Evolutionary conservation across 1,139 yeast genomes (phyloP), one percentile per base, ranked within the genome.

Genomic region (Candida labiduridarum): DNA sequence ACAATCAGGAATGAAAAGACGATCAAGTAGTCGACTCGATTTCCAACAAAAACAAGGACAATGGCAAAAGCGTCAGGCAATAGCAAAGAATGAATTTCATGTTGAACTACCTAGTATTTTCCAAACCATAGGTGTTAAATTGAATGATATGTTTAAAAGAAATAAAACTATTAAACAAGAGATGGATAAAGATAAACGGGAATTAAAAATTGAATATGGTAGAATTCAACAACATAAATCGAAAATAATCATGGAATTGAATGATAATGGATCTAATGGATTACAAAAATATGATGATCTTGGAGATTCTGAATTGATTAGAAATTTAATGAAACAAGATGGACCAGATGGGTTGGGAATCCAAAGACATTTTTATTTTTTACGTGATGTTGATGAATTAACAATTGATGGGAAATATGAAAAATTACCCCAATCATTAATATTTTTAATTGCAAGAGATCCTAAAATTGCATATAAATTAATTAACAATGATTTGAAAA

Each of bases 101-200:
- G 45, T 66, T 18, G 49, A 49, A 12, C 47, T 71, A 19, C 74
- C 74, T 2, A 39, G 62, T 33, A 57, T 70, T 2, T 70, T 71
- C 48, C 58, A 57, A 41, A 57, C 57, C 9, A 67, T 66, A 42
- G 75, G 69, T 15, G 63, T 60, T 29, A 54, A 57, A 47, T 51
- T 69, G 12, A 55, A 59, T 25, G 51, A 52, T 29, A 55, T 55
- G 19, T 59, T 61, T 45, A 43, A 47, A 4, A 49, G 61, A 44
- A 59, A 46, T 22, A 19, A 44, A 12, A 27, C 36, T n/a, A 42
- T 69, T 8, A 56, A 61, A 10, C 46, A 50, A 9, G 60, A 56
- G 18, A 52, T 67, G 18, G 49, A 16, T 1, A 52, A 56, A 22
- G 67, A 66, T 36, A 62, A 59, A 34, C 9, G 11, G 4, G 39